Base-by-base conservation (phyloP, 139 green algal species). In the Marvania coccoides region DNA sequence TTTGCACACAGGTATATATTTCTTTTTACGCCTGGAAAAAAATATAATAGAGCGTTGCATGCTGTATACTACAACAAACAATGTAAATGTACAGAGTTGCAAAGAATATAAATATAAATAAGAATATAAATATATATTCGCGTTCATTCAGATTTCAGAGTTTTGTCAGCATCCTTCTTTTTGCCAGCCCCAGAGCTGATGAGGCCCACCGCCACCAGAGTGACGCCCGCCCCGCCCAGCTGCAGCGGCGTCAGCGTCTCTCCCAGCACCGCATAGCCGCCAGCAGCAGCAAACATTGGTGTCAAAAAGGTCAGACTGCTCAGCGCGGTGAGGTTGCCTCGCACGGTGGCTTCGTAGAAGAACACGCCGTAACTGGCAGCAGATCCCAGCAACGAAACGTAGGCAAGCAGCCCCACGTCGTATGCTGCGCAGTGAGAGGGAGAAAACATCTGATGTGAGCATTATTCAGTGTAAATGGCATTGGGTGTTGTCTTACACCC, bases 261-360 rank as follows among this genome's bases (percentile, higher is more conserved):
- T 0, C 79, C 87, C 2, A 99, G 73, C 0, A 87, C 47, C 0
- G 95, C 2, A 61, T 88, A 98, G 82, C 86, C 45, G 82, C 85
- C 65, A 5, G 72, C 47, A 3, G 84, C 81, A 19, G 92, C 91
- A 86, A 97, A 96, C 57, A 95, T 81, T 23, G 94, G 94, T 3
- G 94, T 99, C 14, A 99, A 72, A 73, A 99, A 99, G 9, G 94
- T 99, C 2, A 99, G 74, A 38, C 72, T 89, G 47, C 78, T 92
- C 4, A 99, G 83, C 5, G 81, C 72, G 10, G 94, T 98, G 2
- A 98, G 61, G 66, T 88, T 92, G 23, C 85, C 84, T 15, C 76
- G 67, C 6, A 56, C 59, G 10, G 77, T 83, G 1, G 89, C 87
- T 35, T 86, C 82, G 69, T 86, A 80, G 62, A 87, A 90, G 72